Evolutionary conservation across 2,329 filamentous ascomycete species (phyloP).

Genomic region (Aureobasidium sp.): DNA sequence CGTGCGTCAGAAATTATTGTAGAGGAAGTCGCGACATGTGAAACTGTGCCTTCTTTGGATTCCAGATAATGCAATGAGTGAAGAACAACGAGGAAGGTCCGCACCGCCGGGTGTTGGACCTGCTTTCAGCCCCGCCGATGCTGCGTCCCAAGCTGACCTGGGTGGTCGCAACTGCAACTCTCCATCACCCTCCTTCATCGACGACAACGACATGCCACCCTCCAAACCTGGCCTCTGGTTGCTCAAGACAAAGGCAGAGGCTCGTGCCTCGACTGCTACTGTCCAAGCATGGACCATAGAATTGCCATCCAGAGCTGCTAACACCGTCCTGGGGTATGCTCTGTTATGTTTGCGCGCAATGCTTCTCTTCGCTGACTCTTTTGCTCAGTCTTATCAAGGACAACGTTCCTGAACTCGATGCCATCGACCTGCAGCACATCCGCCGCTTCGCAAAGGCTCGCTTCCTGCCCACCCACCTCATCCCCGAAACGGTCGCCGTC

Average conservation of each 20-base stretch:
- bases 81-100: constrained; percentile 12
- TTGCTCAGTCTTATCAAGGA: constrained; percentile 36
- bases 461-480: constrained; percentile 23
- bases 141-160: not conserved
- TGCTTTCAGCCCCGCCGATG: constrained; percentile 1
- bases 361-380: not conserved
- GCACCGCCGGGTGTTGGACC: constrained; percentile 10
- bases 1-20: constrained; percentile 9
- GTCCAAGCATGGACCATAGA: constrained; percentile 61
- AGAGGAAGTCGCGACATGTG: not conserved
- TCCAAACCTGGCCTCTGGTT: constrained; percentile 27
- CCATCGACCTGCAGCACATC: constrained; percentile 47
- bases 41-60: not conserved
- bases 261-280: constrained; percentile 39
- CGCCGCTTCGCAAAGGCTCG: constrained; percentile 62
- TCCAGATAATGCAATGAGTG: constrained; percentile 7
- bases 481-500: not conserved
- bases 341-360: not conserved
- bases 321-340: constrained; percentile 62
- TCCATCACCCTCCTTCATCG: constrained; percentile 12
- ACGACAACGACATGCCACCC: constrained; percentile 11
- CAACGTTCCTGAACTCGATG: constrained; percentile 34
- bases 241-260: constrained; percentile 42
- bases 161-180: not conserved
- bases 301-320: constrained; percentile 62